Conservation (phyloP, 805 yeast species). For the Zygoascus biomembranicola region DNA sequence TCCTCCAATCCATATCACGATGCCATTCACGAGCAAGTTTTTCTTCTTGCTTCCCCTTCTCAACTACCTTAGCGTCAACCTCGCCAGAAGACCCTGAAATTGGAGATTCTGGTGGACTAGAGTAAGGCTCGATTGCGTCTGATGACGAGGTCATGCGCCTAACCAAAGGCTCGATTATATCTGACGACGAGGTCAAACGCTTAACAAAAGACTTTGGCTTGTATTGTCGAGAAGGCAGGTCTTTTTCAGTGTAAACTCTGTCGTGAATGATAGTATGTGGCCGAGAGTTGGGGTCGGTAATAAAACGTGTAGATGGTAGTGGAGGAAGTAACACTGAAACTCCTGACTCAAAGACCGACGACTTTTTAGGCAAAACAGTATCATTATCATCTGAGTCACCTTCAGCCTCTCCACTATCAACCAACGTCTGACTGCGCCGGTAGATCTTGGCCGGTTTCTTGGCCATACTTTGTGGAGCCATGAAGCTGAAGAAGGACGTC, state of each 20-base stretch:
- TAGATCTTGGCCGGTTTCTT: slow-evolving; percentile 21
- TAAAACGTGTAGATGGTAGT: slow-evolving; percentile 57
- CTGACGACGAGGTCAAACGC: background rate
- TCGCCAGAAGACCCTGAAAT: background rate
- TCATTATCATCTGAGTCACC: slow-evolving; percentile 15
- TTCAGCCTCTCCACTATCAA: slow-evolving; percentile 7
- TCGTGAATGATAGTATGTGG: slow-evolving; percentile 74
- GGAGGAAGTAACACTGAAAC: slow-evolving; percentile 74
- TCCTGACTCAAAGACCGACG: slow-evolving; percentile 74
- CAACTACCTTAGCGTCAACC: slow-evolving; percentile 16
- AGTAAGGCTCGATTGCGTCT: background rate
- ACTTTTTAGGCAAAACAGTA: slow-evolving; percentile 39
- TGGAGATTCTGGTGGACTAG: background rate
- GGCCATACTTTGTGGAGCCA: slow-evolving; percentile 25
- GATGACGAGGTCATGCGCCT: background rate
- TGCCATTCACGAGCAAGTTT: slow-evolving; percentile 87
- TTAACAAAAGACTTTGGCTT: slow-evolving; percentile 7
- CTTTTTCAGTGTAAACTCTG: slow-evolving; percentile 55
- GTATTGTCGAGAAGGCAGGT: slow-evolving; percentile 50
- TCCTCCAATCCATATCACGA: slow-evolving; percentile 76
- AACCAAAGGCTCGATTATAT: too few relatives aligned
- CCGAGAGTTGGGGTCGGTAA: slow-evolving; percentile 59
- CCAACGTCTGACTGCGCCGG: slow-evolving; percentile 20
- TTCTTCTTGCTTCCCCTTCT: slow-evolving; percentile 49
- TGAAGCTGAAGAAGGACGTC: slow-evolving; percentile 20